Conservation (phyloP, 2,329 filamentous ascomycete genomes). For the Fusarium transvaalense region DNA sequence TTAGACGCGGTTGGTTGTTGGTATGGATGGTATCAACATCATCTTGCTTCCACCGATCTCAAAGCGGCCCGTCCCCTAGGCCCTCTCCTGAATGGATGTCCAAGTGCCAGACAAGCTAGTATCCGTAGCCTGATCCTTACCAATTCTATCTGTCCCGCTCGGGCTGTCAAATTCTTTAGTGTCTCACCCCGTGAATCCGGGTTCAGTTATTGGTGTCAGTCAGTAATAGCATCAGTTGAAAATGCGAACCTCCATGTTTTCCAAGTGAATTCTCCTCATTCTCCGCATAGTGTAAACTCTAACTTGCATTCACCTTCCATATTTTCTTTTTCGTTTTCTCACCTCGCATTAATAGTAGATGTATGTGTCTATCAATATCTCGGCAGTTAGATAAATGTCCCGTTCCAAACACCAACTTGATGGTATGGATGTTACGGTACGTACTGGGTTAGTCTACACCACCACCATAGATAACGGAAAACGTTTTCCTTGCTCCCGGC, state of each 20-base stretch:
- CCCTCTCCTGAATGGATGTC: conserved; percentile 4
- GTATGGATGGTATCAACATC: not conserved
- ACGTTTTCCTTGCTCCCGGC: conserved; percentile 29
- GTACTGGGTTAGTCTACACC: not conserved
- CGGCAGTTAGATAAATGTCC: conserved; percentile 23
- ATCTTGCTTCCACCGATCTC: conserved; percentile 6
- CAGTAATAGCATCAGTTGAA: not conserved
- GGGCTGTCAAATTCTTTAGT: not conserved
- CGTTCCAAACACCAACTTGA: conserved; percentile 6
- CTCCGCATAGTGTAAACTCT: conserved; percentile 22
- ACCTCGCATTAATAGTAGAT: not conserved
- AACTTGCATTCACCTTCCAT: not conserved
- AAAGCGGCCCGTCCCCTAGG: conserved; percentile 31
- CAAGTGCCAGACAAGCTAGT: conserved; percentile 2
- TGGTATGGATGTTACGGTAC: not conserved
- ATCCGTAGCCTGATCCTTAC: not conserved
- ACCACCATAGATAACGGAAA: conserved; percentile 9
- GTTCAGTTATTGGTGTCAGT: not conserved
- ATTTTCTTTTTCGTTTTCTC: no score
- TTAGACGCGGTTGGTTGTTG: not conserved
- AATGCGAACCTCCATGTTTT: not conserved
- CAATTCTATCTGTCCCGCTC: conserved; percentile 2
- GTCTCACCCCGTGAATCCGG: not conserved
- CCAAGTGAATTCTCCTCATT: not conserved
- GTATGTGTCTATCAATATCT: conserved; percentile 26